Evolutionary conservation across 805 yeast genomes (phyloP).

Genomic region (Starmerella potacharoeniae): DNA sequence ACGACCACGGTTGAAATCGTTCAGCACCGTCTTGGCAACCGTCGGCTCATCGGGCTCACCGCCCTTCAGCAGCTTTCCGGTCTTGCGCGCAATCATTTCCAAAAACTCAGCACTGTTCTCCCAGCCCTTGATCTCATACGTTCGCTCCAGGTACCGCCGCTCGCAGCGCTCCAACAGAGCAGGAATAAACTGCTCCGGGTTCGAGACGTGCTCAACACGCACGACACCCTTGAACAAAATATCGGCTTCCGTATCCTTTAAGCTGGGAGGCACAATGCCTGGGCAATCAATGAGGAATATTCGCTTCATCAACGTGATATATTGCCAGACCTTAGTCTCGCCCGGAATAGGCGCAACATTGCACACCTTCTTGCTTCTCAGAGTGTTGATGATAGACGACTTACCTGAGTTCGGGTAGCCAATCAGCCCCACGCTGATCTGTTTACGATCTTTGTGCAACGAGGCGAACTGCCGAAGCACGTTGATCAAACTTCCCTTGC

Average conservation of each 20-base stretch:
- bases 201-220: slow-evolving; percentile 91
- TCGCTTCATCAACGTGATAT: slow-evolving; percentile 90
- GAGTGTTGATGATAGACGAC: slow-evolving; percentile 86
- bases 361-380: slow-evolving; percentile 91
- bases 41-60: slow-evolving; percentile 97
- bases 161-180: slow-evolving; percentile 77
- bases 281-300: slow-evolving; percentile 96
- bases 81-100: slow-evolving; percentile 83
- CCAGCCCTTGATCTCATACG: slow-evolving; percentile 94
- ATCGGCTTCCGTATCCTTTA: slow-evolving; percentile 81
- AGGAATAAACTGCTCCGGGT: slow-evolving; percentile 92
- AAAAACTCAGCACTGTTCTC: slow-evolving; percentile 59
- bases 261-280: slow-evolving; percentile 94
- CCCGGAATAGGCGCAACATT: slow-evolving; percentile 98
- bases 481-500: slow-evolving; percentile 93
- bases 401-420: slow-evolving; percentile 99
- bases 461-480: slow-evolving; percentile 84
- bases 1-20: slow-evolving; percentile 93
- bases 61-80: slow-evolving; percentile 86
- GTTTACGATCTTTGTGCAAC: slow-evolving; percentile 84
- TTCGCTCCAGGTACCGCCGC: slow-evolving; percentile 81
- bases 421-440: slow-evolving; percentile 91
- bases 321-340: slow-evolving; percentile 98
- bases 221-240: slow-evolving; percentile 93
- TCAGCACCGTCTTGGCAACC: slow-evolving; percentile 77